Evolutionary conservation across 2,329 filamentous ascomycete genomes (phyloP).

Genomic region (Exophiala phaeomuriformis): DNA sequence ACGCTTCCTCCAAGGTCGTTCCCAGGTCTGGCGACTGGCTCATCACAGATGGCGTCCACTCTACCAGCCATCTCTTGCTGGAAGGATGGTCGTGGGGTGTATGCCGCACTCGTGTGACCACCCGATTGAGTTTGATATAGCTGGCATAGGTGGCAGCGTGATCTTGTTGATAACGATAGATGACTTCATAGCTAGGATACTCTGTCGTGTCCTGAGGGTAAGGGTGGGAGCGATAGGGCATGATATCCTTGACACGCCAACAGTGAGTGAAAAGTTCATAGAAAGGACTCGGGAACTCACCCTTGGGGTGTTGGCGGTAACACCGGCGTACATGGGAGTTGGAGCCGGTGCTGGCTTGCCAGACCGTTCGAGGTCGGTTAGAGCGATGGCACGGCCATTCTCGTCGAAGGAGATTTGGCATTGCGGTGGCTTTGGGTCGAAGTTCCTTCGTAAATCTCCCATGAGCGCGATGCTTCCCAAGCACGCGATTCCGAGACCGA

Average conservation of each 20-base stretch:
- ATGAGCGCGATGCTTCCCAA: background rate
- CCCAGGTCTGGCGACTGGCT: slow-evolving; percentile 4
- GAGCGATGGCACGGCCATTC: slow-evolving; percentile 7
- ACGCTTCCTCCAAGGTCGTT: slow-evolving; percentile 3
- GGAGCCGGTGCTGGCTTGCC: slow-evolving; percentile 5
- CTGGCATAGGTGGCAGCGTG: slow-evolving; percentile 6
- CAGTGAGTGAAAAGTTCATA: background rate
- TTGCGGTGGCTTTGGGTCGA: slow-evolving; percentile 6
- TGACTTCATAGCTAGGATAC: slow-evolving; percentile 9
- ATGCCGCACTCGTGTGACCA: slow-evolving; percentile 7
- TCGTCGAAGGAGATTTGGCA: slow-evolving; percentile 9
- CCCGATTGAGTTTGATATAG: slow-evolving; percentile 2
- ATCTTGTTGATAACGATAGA: slow-evolving; percentile 8
- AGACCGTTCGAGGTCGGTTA: slow-evolving; percentile 5
- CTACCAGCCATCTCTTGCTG: slow-evolving; percentile 6
- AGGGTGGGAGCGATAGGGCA: slow-evolving; percentile 12
- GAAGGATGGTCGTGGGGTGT: slow-evolving; percentile 1
- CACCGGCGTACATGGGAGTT: slow-evolving; percentile 12
- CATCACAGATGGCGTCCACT: slow-evolving; percentile 9
- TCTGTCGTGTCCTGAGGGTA: slow-evolving; percentile 3
- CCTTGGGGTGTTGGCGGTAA: slow-evolving; percentile 7
- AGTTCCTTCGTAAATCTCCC: slow-evolving; percentile 1
- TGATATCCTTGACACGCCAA: slow-evolving; percentile 8
- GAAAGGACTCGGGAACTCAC: slow-evolving; percentile 2
- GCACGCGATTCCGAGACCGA: background rate